Base-by-base conservation (phyloP, 139 green algal species). In the Dunaliella primolecta region DNA sequence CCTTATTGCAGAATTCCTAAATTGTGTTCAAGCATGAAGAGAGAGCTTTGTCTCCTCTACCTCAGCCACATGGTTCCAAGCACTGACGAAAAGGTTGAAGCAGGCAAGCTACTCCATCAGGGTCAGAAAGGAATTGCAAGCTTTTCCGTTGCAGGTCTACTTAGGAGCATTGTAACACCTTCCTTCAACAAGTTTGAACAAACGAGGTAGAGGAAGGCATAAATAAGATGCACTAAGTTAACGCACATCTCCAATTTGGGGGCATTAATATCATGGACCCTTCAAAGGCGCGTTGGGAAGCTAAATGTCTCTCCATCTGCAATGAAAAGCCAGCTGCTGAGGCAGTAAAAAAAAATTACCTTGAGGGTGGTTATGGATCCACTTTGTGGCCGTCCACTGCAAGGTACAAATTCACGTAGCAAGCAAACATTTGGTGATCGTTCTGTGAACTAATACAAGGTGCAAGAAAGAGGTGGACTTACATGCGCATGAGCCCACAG, bases 301-400 rank as follows among this genome's bases (percentile, higher is more conserved):
- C 31, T 1, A 76, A 37, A 56, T 72, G 72, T 25, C 11, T 57
- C 3, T 33, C 76, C 55, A 83, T 80, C 27, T 81, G 36, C 36
- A 31, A 24, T 7, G 29, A 46, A 38, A n/a, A 2, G 29, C 20
- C n/a, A 31, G 7, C 2, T n/a, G 2, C 27, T 1, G n/a, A 23
- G 2, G 2, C 23, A 56, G 2, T 23, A 11, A 7, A 76, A 37
- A 80, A 25, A 80, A n/a, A 83, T 71, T 24, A 31, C 81, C 57
- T 85, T 78, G 57, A 78, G 83, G 36, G 55, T 86, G 86, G 81
- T 89, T 92, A 84, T 91, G 90, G 32, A 92, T 87, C 90, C 90
- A 93, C 83, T 92, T 93, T n/a, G 91, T 94, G 32, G 89, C 87
- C 0, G 92, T 94, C 92, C 92, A 95, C 77, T 91, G 85, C 31